These are phyloP conservation scores for Grosmannia huntii DNA, from an alignment of 2,329 filamentous ascomycete genomes.

Conservation along the genomic window DNA sequence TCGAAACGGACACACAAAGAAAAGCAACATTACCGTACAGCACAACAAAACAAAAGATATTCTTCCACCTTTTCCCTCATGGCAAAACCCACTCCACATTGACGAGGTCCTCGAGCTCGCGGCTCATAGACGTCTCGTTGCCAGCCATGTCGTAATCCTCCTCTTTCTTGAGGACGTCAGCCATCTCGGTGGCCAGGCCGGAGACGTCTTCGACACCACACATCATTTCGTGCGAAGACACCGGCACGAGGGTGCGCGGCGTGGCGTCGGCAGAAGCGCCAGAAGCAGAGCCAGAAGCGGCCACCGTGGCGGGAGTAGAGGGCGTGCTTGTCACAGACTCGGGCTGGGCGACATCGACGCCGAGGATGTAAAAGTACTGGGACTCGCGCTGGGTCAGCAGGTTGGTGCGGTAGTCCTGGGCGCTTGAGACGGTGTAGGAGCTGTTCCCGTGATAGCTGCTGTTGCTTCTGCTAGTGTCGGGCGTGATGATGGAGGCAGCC, in stretches of 20 bases:
- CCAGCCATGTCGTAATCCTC: not conserved
- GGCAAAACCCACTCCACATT: not conserved
- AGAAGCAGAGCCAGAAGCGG: not conserved
- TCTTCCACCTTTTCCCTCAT: not conserved
- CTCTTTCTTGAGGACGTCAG: too few relatives aligned
- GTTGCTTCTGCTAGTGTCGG: not conserved
- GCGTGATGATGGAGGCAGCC: not conserved
- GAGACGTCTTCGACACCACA: not conserved
- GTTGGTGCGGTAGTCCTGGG: not conserved
- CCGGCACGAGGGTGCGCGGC: not conserved
- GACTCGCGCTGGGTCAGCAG: conserved; percentile 2
- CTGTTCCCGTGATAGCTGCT: not conserved
- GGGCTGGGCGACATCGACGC: not conserved
- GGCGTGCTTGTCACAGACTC: not conserved
- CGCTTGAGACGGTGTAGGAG: too few relatives aligned
- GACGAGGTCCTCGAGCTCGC: conserved; percentile 1
- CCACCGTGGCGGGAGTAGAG: too few relatives aligned
- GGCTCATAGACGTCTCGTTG: not conserved
- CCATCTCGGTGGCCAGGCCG: not conserved
- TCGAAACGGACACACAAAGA: not conserved
- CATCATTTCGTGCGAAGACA: not conserved
- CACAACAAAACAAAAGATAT: not conserved
- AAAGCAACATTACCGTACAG: not conserved
- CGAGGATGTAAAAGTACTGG: conserved; percentile 5
- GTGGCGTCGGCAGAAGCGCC: not conserved